Conservation (phyloP, 2,329 filamentous ascomycete species). For the Neopestalotiopsis sp. region DNA sequence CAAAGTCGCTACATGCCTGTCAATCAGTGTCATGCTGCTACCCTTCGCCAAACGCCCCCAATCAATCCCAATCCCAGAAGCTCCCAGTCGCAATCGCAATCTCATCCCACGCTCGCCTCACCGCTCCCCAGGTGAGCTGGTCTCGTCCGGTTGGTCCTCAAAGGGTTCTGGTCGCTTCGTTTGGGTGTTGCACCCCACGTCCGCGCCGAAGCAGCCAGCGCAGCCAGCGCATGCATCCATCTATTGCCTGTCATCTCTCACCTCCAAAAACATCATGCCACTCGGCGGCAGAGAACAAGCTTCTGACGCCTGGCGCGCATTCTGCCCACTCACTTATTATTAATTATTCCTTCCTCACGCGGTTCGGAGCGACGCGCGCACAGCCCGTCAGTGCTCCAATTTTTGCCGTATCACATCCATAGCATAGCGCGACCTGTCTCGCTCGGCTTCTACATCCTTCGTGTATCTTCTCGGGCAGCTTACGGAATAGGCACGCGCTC, state of each 20-base stretch:
- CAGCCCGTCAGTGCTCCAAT: neutral
- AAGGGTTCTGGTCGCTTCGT: slow-evolving; percentile 6
- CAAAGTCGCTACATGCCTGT: slow-evolving; percentile 1
- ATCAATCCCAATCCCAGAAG: slow-evolving; percentile 1
- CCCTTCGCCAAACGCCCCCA: neutral
- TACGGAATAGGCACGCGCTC: neutral
- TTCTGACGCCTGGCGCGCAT: slow-evolving; percentile 11
- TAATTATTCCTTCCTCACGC: slow-evolving; percentile 13
- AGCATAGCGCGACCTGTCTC: neutral
- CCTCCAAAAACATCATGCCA: neutral
- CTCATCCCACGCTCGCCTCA: slow-evolving; percentile 10
- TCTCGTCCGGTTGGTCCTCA: neutral
- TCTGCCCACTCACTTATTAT: neutral
- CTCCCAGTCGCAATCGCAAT: too few species aligned
- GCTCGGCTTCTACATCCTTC: neutral
- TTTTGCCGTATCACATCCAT: neutral
- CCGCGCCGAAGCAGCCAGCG: slow-evolving; percentile 3
- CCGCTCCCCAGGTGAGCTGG: slow-evolving; percentile 9
- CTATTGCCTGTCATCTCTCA: slow-evolving; percentile 16
- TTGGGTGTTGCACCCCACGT: slow-evolving; percentile 15
- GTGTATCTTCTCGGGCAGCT: neutral
- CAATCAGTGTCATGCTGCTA: neutral
- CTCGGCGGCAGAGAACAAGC: slow-evolving; percentile 2
- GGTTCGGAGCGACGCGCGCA: slow-evolving; percentile 22
- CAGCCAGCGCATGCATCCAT: slow-evolving; percentile 11